Base-by-base conservation (phyloP, 345 rosid species). In the Combretum micranthum region DNA sequence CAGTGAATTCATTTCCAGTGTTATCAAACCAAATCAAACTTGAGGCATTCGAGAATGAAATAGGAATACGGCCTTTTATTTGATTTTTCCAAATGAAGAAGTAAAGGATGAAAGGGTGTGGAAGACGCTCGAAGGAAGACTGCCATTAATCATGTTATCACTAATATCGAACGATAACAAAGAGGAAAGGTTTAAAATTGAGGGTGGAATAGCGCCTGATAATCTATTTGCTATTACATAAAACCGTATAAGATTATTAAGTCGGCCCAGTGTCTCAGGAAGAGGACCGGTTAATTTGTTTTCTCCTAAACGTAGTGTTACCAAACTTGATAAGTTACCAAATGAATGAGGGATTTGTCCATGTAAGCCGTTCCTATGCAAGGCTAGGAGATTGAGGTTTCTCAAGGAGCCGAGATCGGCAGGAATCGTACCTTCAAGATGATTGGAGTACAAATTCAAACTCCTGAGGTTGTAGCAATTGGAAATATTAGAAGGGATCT, bases 171-270 rank as follows among this genome's bases (percentile, higher is more conserved):
- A 15, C 0, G 0, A 0, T 7, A 6, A 11, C 14, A 69, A 0
- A 2, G 72, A 59, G 16, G 79, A 68, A 10, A 61, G 60, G 60
- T 80, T 77, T 69, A 18, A 72, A 1, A 77, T 20, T 0, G 69
- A 63, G 0, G 64, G 45, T 2, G 75, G 77, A 20, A 74, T 19
- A 0, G 15, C 20, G 48, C 67, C 69, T 0, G 63, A 68, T 15
- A 69, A 20, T n/a, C 7, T 32, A 12, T 72, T 66, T 1, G 0
- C 21, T 0, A 20, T 13, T 12, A 65, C 26, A 10, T 0, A 0
- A 4, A 72, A 20, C 15, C 0, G 0, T 2, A 2, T 1, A 2
- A 76, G 23, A 0, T 55, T 56, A 26, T 52, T 52, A 13, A 71
- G 12, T 12, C 47, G 63, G 17, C 72, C 72, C 1, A 75, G 57